These are phyloP conservation scores for Pythium phragmiticola DNA, from an alignment of 352 stramenopile genomes.

Conservation along the genomic window DNA sequence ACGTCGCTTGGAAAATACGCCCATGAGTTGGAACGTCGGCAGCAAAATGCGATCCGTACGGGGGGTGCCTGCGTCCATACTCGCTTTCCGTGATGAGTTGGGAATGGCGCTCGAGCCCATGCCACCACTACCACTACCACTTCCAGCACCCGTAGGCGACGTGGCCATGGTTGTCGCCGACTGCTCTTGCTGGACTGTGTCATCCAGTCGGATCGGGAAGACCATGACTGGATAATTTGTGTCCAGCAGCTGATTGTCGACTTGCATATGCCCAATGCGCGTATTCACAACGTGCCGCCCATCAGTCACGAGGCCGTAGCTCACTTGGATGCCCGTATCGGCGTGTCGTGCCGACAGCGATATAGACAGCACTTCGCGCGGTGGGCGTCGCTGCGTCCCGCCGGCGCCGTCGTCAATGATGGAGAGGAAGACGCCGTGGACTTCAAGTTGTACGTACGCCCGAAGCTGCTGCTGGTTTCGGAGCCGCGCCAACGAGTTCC, in stretches of 20 bases:
- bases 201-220: slow-evolving; percentile 60
- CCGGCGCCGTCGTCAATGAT: slow-evolving; percentile 61
- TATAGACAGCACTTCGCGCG: slow-evolving; percentile 70
- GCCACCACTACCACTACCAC: background rate
- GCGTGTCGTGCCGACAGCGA: slow-evolving; percentile 71
- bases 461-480: slow-evolving; percentile 51
- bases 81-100: slow-evolving; percentile 11
- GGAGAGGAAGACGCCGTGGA: slow-evolving; percentile 72
- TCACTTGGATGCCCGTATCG: slow-evolving; percentile 72
- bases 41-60: slow-evolving; percentile 42
- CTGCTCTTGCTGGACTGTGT: slow-evolving; percentile 71
- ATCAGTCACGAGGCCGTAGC: slow-evolving; percentile 66
- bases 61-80: slow-evolving; percentile 18
- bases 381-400: slow-evolving; percentile 28
- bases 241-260: slow-evolving; percentile 85
- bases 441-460: slow-evolving; percentile 72
- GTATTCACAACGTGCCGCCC: slow-evolving; percentile 78
- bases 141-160: slow-evolving; percentile 2
- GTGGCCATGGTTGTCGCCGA: slow-evolving; percentile 22
- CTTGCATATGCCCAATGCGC: slow-evolving; percentile 72
- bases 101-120: slow-evolving; percentile 3
- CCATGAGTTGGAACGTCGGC: slow-evolving; percentile 81
- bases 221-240: slow-evolving; percentile 84
- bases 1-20: slow-evolving; percentile 59
- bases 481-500: slow-evolving; percentile 44